Evolutionary conservation across 257 asterid species (phyloP).

Genomic region (Ehretia macrophylla): DNA sequence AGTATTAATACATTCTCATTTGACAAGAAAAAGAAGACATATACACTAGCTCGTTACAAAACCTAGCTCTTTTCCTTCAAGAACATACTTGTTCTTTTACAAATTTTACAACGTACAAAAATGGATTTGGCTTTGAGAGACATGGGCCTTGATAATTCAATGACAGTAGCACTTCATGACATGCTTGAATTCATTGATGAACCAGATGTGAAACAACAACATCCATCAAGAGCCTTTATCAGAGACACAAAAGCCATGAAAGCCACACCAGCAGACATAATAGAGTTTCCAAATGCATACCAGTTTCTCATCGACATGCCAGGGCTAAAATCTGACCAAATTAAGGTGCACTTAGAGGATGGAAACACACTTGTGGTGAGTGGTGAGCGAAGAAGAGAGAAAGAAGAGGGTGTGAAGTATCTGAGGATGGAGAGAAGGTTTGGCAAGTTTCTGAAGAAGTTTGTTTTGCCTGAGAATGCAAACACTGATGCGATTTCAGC

Average conservation of each 20-base stretch:
- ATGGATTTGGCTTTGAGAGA: conserved; percentile 32
- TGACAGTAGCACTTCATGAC: conserved; percentile 20
- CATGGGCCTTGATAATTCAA: conserved; percentile 17
- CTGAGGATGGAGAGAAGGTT: conserved; percentile 28
- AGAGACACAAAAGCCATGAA: conserved; percentile 29
- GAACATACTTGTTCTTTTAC: no score
- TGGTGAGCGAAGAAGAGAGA: conserved; percentile 24
- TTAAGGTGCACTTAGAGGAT: conserved; percentile 30
- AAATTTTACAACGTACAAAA: neutral
- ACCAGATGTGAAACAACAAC: conserved; percentile 1
- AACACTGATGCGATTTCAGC: conserved; percentile 12
- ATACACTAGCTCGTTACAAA: no score
- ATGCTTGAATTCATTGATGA: conserved; percentile 21
- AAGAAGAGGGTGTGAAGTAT: conserved; percentile 17
- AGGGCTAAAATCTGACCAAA: conserved; percentile 18
- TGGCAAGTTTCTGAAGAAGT: conserved; percentile 29
- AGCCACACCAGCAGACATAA: conserved; percentile 31
- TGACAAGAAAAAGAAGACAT: no score
- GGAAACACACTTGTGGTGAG: conserved; percentile 20
- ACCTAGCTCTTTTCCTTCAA: no score
- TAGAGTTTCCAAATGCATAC: conserved; percentile 16
- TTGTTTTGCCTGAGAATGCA: conserved; percentile 32
- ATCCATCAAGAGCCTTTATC: conserved; percentile 14
- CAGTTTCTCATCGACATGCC: conserved; percentile 37
- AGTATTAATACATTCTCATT: no score